A percentile compares a stretch with the other conserved stretches of the same genome.
These are phyloP conservation scores for Cryomyces antarcticus DNA, from an alignment of 495 filamentous ascomycete species.

Conservation along the genomic window DNA sequence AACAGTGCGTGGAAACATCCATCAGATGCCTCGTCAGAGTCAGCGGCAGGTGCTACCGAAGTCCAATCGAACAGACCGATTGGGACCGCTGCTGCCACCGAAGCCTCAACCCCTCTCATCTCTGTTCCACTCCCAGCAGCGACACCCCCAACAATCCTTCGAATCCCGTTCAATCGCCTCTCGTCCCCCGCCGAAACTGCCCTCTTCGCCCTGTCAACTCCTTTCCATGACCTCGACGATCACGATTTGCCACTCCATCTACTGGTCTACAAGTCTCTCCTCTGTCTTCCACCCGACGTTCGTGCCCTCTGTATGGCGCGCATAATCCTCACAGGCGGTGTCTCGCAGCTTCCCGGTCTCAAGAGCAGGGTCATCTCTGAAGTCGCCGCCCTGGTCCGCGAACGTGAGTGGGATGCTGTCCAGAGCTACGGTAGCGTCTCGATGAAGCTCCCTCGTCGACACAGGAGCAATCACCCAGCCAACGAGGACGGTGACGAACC, in stretches of 20 bases:
- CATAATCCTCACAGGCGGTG: constrained; percentile 72
- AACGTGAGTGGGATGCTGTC: constrained; percentile 59
- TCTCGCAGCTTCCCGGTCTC: constrained; percentile 59
- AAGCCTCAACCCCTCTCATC: constrained; percentile 14
- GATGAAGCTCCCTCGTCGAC: not conserved
- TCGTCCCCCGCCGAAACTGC: constrained; percentile 54
- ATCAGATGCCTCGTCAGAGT: not conserved
- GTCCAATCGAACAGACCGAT: not conserved
- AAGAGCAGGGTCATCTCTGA: constrained; percentile 64
- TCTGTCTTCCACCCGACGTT: constrained; percentile 59
- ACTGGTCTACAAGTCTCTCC: constrained; percentile 56
- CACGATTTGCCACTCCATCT: constrained; percentile 57
- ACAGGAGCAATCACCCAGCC: not conserved
- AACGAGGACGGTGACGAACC: not conserved
- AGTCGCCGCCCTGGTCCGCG: constrained; percentile 37
- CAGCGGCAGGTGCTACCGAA: not conserved
- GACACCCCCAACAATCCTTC: constrained; percentile 26
- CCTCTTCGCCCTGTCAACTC: constrained; percentile 40
- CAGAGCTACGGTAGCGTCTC: constrained; percentile 15
- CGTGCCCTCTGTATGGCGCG: constrained; percentile 74
- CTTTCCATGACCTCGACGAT: constrained; percentile 49
- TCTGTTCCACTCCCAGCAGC: constrained; percentile 29
- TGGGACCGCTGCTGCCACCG: constrained; percentile 15
- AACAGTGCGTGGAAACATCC: constrained; percentile 1
- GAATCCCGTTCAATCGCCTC: constrained; percentile 45